A percentile compares a stretch with the other conserved stretches of the same genome.
These are phyloP conservation scores for Neurospora sp. DNA, from an alignment of 495 filamentous ascomycete species.

Conservation along the genomic window DNA sequence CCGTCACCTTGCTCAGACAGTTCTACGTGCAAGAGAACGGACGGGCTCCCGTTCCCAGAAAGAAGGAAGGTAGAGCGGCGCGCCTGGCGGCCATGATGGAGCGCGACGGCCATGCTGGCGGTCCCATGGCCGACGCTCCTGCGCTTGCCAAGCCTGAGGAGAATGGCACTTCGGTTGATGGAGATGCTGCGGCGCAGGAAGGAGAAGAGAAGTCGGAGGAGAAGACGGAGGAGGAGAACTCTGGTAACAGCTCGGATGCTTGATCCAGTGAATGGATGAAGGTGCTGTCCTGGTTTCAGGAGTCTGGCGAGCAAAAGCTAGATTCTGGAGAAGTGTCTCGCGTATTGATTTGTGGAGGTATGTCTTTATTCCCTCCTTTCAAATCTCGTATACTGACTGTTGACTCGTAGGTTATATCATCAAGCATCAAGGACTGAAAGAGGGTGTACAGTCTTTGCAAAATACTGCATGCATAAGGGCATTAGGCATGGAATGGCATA, in stretches of 20 bases:
- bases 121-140: constrained; percentile 11
- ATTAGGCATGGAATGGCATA: background rate
- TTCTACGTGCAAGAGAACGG: constrained; percentile 98
- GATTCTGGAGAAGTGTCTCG: background rate
- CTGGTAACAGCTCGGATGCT: background rate
- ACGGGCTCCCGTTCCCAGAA: constrained; percentile 46
- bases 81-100: constrained; percentile 37
- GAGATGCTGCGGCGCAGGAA: background rate
- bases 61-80: constrained; percentile 43
- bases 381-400: background rate
- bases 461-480: background rate
- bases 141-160: background rate
- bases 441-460: background rate
- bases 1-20: constrained; percentile 77
- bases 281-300: background rate
- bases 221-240: background rate
- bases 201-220: background rate
- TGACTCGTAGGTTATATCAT: background rate
- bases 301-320: background rate
- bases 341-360: background rate
- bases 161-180: background rate
- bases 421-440: background rate
- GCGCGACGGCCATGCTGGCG: constrained; percentile 21
- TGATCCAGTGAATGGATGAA: background rate
- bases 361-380: background rate